Conservation (phyloP, 140 eudicot species). For the Oenanthe javanica region DNA sequence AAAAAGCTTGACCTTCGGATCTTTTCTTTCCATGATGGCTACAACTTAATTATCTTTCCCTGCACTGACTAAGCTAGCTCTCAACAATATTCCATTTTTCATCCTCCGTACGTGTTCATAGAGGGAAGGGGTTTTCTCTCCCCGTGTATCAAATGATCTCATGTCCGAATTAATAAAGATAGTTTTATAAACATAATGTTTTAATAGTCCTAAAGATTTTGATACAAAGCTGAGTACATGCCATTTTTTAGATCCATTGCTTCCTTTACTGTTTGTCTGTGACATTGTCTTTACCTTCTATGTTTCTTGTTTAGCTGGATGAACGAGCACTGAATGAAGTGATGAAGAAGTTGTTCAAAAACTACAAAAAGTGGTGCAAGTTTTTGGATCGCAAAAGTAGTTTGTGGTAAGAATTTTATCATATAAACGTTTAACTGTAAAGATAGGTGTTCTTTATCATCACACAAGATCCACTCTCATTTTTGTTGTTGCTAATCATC, state of each 20-base stretch:
- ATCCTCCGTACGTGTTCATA: too few relatives aligned
- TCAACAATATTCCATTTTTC: too few relatives aligned
- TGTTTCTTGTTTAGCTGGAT: slow-evolving; percentile 53
- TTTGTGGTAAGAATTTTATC: slow-evolving; percentile 54
- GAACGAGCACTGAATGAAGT: slow-evolving; percentile 97
- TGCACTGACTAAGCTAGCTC: too few relatives aligned
- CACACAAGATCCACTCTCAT: not conserved
- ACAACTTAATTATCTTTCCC: not conserved
- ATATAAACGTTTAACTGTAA: not conserved
- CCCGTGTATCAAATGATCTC: not conserved
- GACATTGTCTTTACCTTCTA: not conserved
- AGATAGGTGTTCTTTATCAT: not conserved
- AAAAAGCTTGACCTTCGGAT: not conserved
- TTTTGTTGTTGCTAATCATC: not conserved
- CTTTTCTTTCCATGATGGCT: not conserved
- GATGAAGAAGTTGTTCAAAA: slow-evolving; percentile 96
- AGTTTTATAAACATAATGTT: not conserved
- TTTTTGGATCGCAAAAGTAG: slow-evolving; percentile 94
- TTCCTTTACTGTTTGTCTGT: not conserved
- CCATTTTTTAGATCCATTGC: not conserved
- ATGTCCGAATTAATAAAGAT: not conserved
- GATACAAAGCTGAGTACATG: not conserved
- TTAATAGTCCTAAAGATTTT: too few relatives aligned
- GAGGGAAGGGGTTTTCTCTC: not conserved
- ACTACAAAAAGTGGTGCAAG: slow-evolving; percentile 98